Evolutionary conservation across 2,329 filamentous ascomycete species (phyloP).

Genomic region (Chaetomiaceae sp.): DNA sequence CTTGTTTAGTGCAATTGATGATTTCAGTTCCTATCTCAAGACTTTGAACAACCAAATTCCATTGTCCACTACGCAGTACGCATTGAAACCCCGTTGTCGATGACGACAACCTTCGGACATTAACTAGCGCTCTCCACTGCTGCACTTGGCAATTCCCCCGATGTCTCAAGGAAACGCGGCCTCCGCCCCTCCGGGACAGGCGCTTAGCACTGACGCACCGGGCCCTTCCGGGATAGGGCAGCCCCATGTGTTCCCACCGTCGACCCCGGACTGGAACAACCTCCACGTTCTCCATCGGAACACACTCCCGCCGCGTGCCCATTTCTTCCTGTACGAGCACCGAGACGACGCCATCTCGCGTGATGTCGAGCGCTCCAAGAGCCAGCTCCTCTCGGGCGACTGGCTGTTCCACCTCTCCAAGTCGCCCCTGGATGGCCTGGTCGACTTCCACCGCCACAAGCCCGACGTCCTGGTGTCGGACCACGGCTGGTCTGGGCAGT

Average conservation of each 20-base stretch:
- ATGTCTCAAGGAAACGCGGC: constrained; percentile 10
- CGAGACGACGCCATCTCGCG: constrained; percentile 44
- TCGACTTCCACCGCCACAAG: constrained; percentile 29
- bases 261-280: constrained; percentile 55
- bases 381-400: constrained; percentile 40
- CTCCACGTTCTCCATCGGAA: constrained; percentile 52
- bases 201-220: background rate
- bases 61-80: too few relatives aligned
- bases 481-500: constrained; percentile 37
- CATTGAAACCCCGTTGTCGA: too few relatives aligned
- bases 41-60: too few relatives aligned
- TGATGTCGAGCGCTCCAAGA: constrained; percentile 33
- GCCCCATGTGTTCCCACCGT: constrained; percentile 5
- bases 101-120: too few relatives aligned
- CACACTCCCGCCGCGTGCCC: constrained; percentile 49
- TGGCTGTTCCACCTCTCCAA: constrained; percentile 44
- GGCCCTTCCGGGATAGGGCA: background rate
- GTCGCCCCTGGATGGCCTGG: constrained; percentile 37
- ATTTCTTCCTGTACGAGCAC: constrained; percentile 49
- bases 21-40: too few relatives aligned
- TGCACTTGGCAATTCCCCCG: constrained; percentile 5
- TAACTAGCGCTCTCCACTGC: too few relatives aligned
- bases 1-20: too few relatives aligned
- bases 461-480: constrained; percentile 25
- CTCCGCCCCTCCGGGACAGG: constrained; percentile 5